phyloP scores from a whole-genome alignment of 495 filamentous ascomycete genomes.

The Penicillium subrubescens region DNA sequence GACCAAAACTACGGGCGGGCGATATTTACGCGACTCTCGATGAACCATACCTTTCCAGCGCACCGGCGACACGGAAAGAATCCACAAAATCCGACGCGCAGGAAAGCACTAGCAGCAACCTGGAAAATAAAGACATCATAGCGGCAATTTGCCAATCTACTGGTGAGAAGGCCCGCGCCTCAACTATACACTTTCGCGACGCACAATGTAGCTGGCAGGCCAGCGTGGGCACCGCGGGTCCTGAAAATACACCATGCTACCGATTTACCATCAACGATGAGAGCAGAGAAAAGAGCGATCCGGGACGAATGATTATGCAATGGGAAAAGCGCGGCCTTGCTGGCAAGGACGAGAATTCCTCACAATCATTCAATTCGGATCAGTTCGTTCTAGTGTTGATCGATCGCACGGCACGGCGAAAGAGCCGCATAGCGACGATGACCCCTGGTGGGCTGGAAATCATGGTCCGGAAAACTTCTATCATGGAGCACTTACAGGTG shows the following conservation, averaged over 20 bases:
- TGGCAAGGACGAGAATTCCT: background rate
- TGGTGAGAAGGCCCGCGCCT: background rate
- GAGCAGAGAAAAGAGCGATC: background rate
- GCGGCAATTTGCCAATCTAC: constrained; percentile 23
- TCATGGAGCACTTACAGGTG: constrained; percentile 23
- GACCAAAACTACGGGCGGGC: constrained; percentile 29
- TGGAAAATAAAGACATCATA: constrained; percentile 19
- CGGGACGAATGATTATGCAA: constrained; percentile 25
- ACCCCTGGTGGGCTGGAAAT: constrained; percentile 25
- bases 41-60: constrained; percentile 26
- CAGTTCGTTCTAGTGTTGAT: constrained; percentile 30
- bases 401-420: constrained; percentile 25
- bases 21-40: constrained; percentile 40
- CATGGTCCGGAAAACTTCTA: constrained; percentile 25
- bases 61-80: background rate
- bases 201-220: constrained; percentile 24
- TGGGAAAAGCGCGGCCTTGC: constrained; percentile 24
- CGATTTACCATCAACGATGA: constrained; percentile 23
- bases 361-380: constrained; percentile 8
- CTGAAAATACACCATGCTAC: constrained; percentile 19
- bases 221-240: constrained; percentile 8
- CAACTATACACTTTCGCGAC: constrained; percentile 24
- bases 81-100: constrained; percentile 14
- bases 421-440: constrained; percentile 33
- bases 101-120: background rate